phyloP scores from a whole-genome alignment of 73 alveolate species.

The Blepharisma stoltei region DNA sequence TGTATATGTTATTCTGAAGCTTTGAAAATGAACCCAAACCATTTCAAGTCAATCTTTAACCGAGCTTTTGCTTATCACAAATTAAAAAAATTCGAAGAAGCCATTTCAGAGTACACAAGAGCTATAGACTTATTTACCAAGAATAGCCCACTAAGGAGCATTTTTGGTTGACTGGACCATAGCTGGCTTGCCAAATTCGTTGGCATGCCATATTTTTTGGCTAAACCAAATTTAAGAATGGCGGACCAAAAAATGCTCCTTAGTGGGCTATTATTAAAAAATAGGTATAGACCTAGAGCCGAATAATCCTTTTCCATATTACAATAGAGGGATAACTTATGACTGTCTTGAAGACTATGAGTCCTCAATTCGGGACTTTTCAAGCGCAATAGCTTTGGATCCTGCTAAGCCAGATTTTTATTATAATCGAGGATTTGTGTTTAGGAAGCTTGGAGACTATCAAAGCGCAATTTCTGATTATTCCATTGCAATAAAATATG shows the following conservation, averaged over 20 bases:
- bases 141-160: too few relatives aligned
- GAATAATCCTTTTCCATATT: constrained; percentile 90
- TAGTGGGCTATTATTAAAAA: too few relatives aligned
- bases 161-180: too few relatives aligned
- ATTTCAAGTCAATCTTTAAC: constrained; percentile 79
- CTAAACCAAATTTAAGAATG: too few relatives aligned
- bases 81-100: constrained; percentile 88
- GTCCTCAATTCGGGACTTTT: constrained; percentile 85
- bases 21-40: constrained; percentile 63
- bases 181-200: too few relatives aligned
- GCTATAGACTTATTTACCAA: too few relatives aligned
- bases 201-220: too few relatives aligned
- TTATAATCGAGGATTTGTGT: constrained; percentile 95
- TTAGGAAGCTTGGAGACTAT: constrained; percentile 80
- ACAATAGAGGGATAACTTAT: constrained; percentile 92
- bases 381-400: constrained; percentile 87
- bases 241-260: too few relatives aligned
- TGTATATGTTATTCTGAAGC: constrained; percentile 68
- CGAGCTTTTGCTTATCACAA: constrained; percentile 98
- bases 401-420: constrained; percentile 95
- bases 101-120: constrained; percentile 84
- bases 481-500: constrained; percentile 77
- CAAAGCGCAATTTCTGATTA: constrained; percentile 87
- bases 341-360: constrained; percentile 92
- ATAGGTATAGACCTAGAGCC: constrained; percentile 86